Evolutionary conservation across 768 basidiomycete genomes (phyloP).

Genomic region (Kwoniella heveanensis): DNA sequence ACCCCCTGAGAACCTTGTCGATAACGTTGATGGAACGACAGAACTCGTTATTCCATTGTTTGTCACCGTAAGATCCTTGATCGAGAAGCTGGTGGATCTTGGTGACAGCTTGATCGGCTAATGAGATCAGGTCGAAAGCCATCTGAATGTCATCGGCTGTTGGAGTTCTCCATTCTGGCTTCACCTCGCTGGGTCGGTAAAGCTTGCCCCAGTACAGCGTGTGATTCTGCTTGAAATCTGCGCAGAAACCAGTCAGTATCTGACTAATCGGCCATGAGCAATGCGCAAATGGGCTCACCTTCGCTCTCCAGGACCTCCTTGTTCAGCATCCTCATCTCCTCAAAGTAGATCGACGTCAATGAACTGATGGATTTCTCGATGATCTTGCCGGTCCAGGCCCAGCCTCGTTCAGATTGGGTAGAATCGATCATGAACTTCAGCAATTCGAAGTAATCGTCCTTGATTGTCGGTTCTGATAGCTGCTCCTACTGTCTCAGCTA

Average conservation of each 20-base stretch:
- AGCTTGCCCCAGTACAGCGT: conserved; percentile 79
- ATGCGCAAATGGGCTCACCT: too few species aligned
- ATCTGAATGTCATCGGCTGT: conserved; percentile 71
- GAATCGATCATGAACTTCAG: conserved; percentile 69
- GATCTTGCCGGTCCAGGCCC: conserved; percentile 76
- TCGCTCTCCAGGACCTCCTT: conserved; percentile 72
- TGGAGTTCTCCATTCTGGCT: conserved; percentile 84
- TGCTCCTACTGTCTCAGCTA: conserved; percentile 12
- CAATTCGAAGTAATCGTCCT: conserved; percentile 54
- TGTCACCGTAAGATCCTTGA: conserved; percentile 62
- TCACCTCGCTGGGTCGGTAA: conserved; percentile 70
- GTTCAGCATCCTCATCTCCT: conserved; percentile 80
- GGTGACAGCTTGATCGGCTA: conserved; percentile 63
- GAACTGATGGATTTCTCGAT: conserved; percentile 72
- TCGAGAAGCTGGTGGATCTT: conserved; percentile 65
- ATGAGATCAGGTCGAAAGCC: conserved; percentile 67
- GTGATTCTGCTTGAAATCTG: conserved; percentile 72
- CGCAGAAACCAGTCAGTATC: background rate
- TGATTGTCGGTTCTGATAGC: conserved; percentile 31
- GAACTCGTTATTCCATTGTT: conserved; percentile 87
- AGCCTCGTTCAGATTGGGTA: conserved; percentile 77
- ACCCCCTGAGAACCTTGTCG: conserved; percentile 73
- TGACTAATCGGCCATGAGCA: too few species aligned
- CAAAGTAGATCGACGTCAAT: conserved; percentile 75
- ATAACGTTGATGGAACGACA: conserved; percentile 76